phyloP scores from a whole-genome alignment of 495 filamentous ascomycete species.

The Thermochaetoides thermophila region DNA sequence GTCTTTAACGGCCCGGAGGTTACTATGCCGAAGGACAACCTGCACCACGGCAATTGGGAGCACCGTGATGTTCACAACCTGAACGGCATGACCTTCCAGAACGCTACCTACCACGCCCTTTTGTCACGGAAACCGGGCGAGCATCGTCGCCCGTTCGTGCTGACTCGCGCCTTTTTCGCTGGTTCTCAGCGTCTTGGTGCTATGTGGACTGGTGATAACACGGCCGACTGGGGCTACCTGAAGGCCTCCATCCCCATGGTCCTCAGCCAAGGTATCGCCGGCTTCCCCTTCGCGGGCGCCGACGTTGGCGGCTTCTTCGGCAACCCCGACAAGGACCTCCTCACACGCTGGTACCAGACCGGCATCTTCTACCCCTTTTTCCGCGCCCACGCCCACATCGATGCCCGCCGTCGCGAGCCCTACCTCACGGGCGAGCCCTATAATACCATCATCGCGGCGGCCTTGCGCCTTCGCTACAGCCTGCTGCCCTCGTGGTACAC shows the following conservation, averaged over 20 bases:
- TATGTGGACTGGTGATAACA: constrained; percentile 98
- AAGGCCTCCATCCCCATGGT: constrained; percentile 80
- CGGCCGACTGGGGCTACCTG: constrained; percentile 84
- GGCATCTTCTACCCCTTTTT: constrained; percentile 98
- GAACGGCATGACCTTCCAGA: constrained; percentile 84
- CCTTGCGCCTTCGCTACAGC: constrained; percentile 75
- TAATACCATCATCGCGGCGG: constrained; percentile 69
- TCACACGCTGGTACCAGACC: constrained; percentile 90
- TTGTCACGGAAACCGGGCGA: constrained; percentile 69
- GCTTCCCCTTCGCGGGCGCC: constrained; percentile 87
- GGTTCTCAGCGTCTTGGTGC: constrained; percentile 80
- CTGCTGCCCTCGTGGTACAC: constrained; percentile 94
- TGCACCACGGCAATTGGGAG: constrained; percentile 87
- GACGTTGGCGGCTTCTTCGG: constrained; percentile 98
- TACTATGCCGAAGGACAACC: constrained; percentile 94
- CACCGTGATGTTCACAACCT: constrained; percentile 94
- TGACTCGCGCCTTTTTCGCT: constrained; percentile 83
- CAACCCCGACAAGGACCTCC: constrained; percentile 79
- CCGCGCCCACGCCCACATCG: constrained; percentile 95
- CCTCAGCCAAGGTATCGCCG: constrained; percentile 76
- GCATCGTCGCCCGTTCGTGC: constrained; percentile 64
- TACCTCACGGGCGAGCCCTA: constrained; percentile 79
- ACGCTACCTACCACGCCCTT: constrained; percentile 78
- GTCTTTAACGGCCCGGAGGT: constrained; percentile 97
- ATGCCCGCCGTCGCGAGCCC: constrained; percentile 84